Evolutionary conservation across 2,329 filamentous ascomycete genomes (phyloP).

Genomic region (Geosmithia flava): DNA sequence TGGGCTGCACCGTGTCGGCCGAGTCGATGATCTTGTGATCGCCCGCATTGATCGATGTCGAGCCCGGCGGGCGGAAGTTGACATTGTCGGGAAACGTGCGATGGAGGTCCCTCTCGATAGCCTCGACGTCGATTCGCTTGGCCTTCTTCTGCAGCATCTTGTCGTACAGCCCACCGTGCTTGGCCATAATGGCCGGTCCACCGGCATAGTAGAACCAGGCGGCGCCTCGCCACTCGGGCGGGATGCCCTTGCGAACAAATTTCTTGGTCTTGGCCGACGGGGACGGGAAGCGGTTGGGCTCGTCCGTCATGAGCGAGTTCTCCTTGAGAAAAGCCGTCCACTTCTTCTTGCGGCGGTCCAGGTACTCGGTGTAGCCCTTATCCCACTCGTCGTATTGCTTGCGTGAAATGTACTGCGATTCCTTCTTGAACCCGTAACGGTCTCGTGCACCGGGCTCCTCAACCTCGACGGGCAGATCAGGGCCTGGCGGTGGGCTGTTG

Average conservation of each 20-base stretch:
- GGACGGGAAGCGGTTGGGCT: slow-evolving; percentile 67
- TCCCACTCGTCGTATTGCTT: slow-evolving; percentile 79
- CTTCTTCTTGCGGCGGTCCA: slow-evolving; percentile 64
- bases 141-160: slow-evolving; percentile 52
- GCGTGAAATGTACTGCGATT: slow-evolving; percentile 63
- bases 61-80: slow-evolving; percentile 58
- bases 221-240: slow-evolving; percentile 85
- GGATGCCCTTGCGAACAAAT: slow-evolving; percentile 86
- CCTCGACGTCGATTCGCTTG: slow-evolving; percentile 66
- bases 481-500: slow-evolving; percentile 4
- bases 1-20: slow-evolving; percentile 4
- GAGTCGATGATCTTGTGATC: slow-evolving; percentile 6
- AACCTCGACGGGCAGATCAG: slow-evolving; percentile 16
- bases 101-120: slow-evolving; percentile 88
- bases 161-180: slow-evolving; percentile 67
- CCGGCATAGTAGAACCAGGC: slow-evolving; percentile 97
- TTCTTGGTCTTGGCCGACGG: slow-evolving; percentile 75
- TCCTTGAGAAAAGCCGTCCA: slow-evolving; percentile 72
- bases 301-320: slow-evolving; percentile 56
- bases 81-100: slow-evolving; percentile 92
- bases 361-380: slow-evolving; percentile 58
- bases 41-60: slow-evolving; percentile 24
- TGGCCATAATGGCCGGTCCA: slow-evolving; percentile 65
- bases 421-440: slow-evolving; percentile 86
- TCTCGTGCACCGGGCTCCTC: slow-evolving; percentile 50